Percentiles rank a stretch among this genome's conserved stretches.
Conservation (phyloP, 176 grass and related monocot species). For the Cenchrus americanus region DNA sequence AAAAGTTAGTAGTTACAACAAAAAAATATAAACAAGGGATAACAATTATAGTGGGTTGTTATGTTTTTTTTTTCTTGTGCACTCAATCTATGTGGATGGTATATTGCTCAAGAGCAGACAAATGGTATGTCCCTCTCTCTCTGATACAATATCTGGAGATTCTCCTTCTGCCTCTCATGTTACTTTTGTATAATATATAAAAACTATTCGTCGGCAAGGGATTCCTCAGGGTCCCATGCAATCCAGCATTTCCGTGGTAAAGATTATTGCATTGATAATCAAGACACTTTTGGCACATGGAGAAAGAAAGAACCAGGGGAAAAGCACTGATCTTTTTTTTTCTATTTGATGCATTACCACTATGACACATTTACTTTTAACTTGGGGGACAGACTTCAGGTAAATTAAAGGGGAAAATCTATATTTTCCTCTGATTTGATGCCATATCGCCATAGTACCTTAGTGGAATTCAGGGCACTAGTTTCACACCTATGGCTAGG, state of each 20-base stretch:
- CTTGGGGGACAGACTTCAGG: not conserved
- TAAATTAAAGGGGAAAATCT: not conserved
- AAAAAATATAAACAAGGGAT: not conserved
- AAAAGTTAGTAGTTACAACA: not conserved
- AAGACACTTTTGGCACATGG: constrained; percentile 9
- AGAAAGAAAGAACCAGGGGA: not conserved
- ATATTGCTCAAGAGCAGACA: not conserved
- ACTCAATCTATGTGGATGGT: not conserved
- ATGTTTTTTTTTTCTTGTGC: not conserved
- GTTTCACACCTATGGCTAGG: not conserved
- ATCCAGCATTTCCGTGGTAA: not conserved
- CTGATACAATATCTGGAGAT: constrained; percentile 20
- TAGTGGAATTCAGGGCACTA: not conserved
- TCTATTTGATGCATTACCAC: constrained; percentile 19
- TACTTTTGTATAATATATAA: constrained; percentile 4
- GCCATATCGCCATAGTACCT: not conserved
- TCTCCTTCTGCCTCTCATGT: not conserved
- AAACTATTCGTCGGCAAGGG: constrained; percentile 22
- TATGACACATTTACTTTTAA: not conserved
- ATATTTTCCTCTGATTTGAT: not conserved
- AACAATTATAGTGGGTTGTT: not conserved
- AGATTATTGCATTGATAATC: not conserved
- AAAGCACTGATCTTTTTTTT: not conserved
- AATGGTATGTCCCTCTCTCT: constrained; percentile 18
- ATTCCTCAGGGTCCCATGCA: constrained; percentile 15